These are phyloP conservation scores for Xerocomellus dryophilus DNA, from an alignment of 768 basidiomycete genomes.

Conservation along the genomic window DNA sequence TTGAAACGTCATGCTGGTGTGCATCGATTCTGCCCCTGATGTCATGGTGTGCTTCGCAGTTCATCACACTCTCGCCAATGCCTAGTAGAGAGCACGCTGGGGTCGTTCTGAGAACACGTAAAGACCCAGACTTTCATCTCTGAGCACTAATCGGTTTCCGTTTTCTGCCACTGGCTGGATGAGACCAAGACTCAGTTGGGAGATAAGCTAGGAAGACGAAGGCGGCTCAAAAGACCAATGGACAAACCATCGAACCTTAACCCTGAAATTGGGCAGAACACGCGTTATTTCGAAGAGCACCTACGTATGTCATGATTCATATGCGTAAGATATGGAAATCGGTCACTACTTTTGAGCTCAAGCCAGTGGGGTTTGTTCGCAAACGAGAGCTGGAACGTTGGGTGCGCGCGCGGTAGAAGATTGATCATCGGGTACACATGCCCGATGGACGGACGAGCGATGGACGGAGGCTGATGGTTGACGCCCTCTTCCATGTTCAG, in stretches of 20 bases:
- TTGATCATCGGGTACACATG: constrained; percentile 24
- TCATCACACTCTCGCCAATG: background rate
- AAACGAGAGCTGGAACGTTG: constrained; percentile 23
- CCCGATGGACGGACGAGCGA: constrained; percentile 9
- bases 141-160: constrained; percentile 3
- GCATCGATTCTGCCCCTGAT: constrained; percentile 14
- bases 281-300: background rate
- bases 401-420: constrained; percentile 22
- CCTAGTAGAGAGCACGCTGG: background rate
- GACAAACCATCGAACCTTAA: constrained; percentile 20
- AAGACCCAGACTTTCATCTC: constrained; percentile 13
- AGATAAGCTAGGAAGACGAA: constrained; percentile 27
- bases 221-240: constrained; percentile 1
- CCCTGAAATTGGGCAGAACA: constrained; percentile 6
- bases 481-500: constrained; percentile 7
- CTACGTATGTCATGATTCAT: background rate
- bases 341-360: background rate
- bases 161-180: constrained; percentile 4
- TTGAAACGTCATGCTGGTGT: constrained; percentile 8
- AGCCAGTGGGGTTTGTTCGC: constrained; percentile 9
- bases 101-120: constrained; percentile 5
- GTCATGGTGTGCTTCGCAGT: constrained; percentile 7
- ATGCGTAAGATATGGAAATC: background rate
- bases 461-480: background rate
- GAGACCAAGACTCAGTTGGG: constrained; percentile 14